These are phyloP conservation scores for Cutaneotrichosporon sp. DNA, from an alignment of 1,284 basidiomycete genomes.

Conservation along the genomic window DNA sequence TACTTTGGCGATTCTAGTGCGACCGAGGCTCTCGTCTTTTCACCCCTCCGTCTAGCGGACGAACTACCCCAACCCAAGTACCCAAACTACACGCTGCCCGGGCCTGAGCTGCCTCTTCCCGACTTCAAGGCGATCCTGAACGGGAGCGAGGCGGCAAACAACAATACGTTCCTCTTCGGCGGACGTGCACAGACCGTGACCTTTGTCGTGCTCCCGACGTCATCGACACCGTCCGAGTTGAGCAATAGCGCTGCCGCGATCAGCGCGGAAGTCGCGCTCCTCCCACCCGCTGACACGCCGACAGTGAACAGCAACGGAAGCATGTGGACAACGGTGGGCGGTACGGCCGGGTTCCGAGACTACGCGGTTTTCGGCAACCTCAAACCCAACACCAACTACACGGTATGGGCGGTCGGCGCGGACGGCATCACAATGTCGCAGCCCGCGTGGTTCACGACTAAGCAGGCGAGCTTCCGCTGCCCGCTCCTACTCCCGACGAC, in stretches of 20 bases:
- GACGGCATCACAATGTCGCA: conserved; percentile 29
- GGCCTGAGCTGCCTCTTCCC: conserved; percentile 60
- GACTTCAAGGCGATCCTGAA: conserved; percentile 17
- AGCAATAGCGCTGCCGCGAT: conserved; percentile 3
- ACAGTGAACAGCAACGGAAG: neutral
- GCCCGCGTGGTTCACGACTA: conserved; percentile 49
- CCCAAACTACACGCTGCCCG: conserved; percentile 76
- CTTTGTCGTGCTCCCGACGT: conserved; percentile 5
- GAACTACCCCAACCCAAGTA: conserved; percentile 58
- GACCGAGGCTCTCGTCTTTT: conserved; percentile 73
- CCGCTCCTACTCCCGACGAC: conserved; percentile 68
- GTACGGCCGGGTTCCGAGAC: conserved; percentile 38
- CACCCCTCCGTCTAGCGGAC: conserved; percentile 59
- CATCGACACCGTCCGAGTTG: conserved; percentile 23
- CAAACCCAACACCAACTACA: conserved; percentile 44
- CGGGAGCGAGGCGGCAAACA: conserved; percentile 20
- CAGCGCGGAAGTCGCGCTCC: neutral
- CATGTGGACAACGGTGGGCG: conserved; percentile 34
- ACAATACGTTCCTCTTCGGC: neutral
- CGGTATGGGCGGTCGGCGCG: conserved; percentile 40
- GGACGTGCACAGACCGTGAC: neutral
- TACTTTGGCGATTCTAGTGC: conserved; percentile 73
- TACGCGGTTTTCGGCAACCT: conserved; percentile 38
- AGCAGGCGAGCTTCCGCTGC: conserved; percentile 61
- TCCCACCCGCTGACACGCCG: neutral